A percentile compares a stretch with the other conserved stretches of the same genome.
These are phyloP conservation scores for Blastobotrys ciferrii DNA, from an alignment of 1,139 yeast species.

Conservation along the genomic window DNA sequence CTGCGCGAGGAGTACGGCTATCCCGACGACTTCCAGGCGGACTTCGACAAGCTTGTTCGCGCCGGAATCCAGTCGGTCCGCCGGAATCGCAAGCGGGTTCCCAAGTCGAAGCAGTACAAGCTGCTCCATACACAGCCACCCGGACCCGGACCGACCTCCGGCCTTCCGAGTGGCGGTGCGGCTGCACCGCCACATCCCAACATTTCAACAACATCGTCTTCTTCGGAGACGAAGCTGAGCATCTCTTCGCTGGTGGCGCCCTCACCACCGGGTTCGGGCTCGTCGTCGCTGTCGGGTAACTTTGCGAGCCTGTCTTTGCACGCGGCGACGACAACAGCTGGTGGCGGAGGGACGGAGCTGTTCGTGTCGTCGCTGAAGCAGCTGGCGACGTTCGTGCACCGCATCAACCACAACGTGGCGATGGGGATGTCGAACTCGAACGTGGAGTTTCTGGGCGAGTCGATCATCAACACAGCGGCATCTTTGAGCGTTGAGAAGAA, in stretches of 20 bases:
- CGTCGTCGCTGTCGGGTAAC: neutral
- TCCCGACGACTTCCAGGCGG: conserved; percentile 54
- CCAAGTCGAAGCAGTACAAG: conserved; percentile 23
- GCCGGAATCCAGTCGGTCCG: conserved; percentile 87
- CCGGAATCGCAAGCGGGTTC: conserved; percentile 60
- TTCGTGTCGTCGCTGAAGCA: conserved; percentile 15
- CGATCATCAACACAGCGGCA: conserved; percentile 53
- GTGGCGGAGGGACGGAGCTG: conserved; percentile 4
- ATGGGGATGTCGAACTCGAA: conserved; percentile 24
- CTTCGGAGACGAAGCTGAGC: conserved; percentile 7
- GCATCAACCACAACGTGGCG: neutral
- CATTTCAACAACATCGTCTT: too few species aligned
- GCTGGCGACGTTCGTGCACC: conserved; percentile 13
- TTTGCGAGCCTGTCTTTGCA: neutral
- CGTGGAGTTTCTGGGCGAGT: conserved; percentile 56
- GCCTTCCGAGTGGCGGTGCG: neutral
- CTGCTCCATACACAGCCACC: neutral
- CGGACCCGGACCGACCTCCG: neutral
- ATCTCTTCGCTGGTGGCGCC: conserved; percentile 6
- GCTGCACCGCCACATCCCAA: neutral
- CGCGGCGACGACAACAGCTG: too few species aligned
- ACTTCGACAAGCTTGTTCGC: conserved; percentile 84
- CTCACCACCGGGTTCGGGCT: neutral
- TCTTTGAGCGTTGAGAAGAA: conserved; percentile 54
- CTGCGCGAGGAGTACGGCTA: conserved; percentile 76